Evolutionary conservation across 345 rosid genomes (phyloP).

Genomic region (Raphanus sativus): DNA sequence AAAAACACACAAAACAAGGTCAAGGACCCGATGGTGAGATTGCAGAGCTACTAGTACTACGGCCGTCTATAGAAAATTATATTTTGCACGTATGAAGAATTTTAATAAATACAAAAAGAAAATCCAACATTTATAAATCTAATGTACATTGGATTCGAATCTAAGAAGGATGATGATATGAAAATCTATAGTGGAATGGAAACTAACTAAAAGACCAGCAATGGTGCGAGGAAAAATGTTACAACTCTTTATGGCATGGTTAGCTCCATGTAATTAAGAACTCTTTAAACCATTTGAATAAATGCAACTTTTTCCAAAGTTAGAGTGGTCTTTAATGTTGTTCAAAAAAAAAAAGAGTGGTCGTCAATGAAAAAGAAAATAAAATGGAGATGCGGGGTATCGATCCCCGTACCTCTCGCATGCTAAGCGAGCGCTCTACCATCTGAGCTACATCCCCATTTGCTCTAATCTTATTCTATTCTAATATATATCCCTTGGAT

Average conservation of each 20-base stretch:
- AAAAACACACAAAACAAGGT: background rate
- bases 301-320: background rate
- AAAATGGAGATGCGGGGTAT: slow-evolving; percentile 82
- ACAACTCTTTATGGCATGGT: background rate
- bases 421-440: slow-evolving; percentile 96
- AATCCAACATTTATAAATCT: background rate
- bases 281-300: background rate
- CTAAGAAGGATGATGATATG: slow-evolving; percentile 10
- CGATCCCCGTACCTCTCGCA: slow-evolving; percentile 90
- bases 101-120: background rate
- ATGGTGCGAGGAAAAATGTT: background rate
- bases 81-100: background rate
- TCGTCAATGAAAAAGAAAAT: background rate
- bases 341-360: too few species aligned
- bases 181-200: background rate
- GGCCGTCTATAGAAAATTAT: background rate
- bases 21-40: slow-evolving; percentile 11
- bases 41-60: background rate
- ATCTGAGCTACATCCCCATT: slow-evolving; percentile 84
- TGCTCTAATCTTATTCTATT: background rate
- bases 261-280: background rate
- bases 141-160: slow-evolving; percentile 8
- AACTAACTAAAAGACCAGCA: background rate
- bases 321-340: background rate
- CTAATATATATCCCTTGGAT: too few species aligned